These are phyloP conservation scores for Aristolochia californica DNA, from an alignment of 164 flowering plant species.

Conservation along the genomic window DNA sequence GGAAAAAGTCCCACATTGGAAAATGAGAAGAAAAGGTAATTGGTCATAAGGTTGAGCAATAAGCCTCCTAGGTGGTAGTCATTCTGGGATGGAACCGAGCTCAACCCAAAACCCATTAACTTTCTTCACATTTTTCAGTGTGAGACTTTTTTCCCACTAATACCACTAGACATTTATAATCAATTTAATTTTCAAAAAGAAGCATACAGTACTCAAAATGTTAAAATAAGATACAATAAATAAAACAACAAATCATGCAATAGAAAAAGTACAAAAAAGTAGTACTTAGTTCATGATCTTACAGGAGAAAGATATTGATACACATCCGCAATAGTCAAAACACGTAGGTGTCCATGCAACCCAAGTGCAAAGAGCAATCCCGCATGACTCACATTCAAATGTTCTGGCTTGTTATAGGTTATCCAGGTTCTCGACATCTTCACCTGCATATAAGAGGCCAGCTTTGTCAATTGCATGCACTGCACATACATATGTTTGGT, in stretches of 20 bases:
- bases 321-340: slow-evolving; percentile 61
- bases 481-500: background rate
- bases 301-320: slow-evolving; percentile 80
- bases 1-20: no score
- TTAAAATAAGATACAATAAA: background rate
- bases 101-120: no score
- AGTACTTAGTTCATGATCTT: background rate
- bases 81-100: no score
- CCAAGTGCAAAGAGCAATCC: slow-evolving; percentile 94
- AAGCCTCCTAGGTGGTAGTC: no score
- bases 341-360: slow-evolving; percentile 80
- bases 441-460: slow-evolving; percentile 38
- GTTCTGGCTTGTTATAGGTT: slow-evolving; percentile 73
- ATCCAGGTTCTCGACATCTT: slow-evolving; percentile 97
- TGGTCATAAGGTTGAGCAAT: no score
- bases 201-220: background rate
- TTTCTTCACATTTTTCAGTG: no score
- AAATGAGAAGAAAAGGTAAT: no score
- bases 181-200: no score
- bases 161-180: no score
- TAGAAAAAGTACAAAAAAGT: background rate
- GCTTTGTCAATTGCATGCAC: background rate
- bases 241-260: background rate
- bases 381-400: slow-evolving; percentile 77
- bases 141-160: no score